phyloP scores from a whole-genome alignment of 2,329 filamentous ascomycete genomes.

The Fusarium sp. region DNA sequence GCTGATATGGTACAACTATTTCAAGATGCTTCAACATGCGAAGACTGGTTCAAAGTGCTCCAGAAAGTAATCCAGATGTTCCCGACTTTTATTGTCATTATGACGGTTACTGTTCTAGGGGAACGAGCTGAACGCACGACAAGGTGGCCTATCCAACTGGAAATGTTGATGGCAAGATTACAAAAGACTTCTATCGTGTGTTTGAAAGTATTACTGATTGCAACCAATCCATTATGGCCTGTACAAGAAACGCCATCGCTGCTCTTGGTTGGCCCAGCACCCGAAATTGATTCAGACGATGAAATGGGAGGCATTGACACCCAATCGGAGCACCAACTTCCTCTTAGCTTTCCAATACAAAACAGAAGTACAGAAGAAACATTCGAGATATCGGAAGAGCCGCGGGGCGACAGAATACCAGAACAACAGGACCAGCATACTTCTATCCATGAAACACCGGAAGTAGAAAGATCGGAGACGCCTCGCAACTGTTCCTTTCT shows the following conservation, averaged over 20 bases:
- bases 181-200: rapidly evolving
- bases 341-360: rapidly evolving
- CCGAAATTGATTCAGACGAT: not conserved
- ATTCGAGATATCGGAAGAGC: rapidly evolving
- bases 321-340: rapidly evolving
- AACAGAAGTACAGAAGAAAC: rapidly evolving
- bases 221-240: not conserved
- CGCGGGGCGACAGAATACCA: rapidly evolving
- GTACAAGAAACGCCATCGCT: rapidly evolving
- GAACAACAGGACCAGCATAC: not conserved
- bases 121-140: not conserved
- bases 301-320: rapidly evolving
- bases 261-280: not conserved
- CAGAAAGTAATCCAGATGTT: not conserved
- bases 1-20: not conserved
- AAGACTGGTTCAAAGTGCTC: not conserved
- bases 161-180: rapidly evolving
- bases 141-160: rapidly evolving
- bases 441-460: rapidly evolving
- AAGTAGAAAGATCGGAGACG: rapidly evolving
- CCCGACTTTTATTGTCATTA: not conserved
- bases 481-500: rapidly evolving
- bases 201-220: rapidly evolving
- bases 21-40: not conserved
- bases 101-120: not conserved